A percentile compares a stretch with the other conserved stretches of the same genome.
phyloP scores from a whole-genome alignment of 306 rosid species.

The Quercus gilva region DNA sequence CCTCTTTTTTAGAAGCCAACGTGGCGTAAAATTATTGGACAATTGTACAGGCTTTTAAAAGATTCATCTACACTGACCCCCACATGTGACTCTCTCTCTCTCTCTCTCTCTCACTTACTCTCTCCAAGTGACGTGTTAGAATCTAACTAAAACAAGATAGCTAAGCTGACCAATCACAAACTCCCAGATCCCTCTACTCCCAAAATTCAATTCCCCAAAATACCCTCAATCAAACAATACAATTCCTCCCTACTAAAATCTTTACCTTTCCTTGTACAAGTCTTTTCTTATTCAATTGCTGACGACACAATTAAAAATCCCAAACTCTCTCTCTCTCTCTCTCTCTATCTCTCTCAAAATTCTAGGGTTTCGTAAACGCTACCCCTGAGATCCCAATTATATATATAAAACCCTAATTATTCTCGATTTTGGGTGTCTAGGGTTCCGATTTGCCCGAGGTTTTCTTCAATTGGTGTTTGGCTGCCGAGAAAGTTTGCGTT shows the following conservation, averaged over 20 bases:
- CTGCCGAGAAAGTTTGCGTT: not conserved
- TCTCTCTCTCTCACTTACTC: no score
- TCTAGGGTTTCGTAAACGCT: constrained; percentile 51
- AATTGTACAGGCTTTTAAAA: no score
- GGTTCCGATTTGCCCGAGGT: constrained; percentile 4
- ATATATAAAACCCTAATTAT: not conserved
- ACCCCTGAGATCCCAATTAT: constrained; percentile 25
- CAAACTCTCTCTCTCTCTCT: constrained; percentile 6
- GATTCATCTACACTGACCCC: no score
- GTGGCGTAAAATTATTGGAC: no score
- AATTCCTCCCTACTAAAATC: constrained; percentile 6
- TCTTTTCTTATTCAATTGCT: constrained; percentile 18
- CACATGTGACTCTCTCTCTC: no score
- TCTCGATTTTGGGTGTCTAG: constrained; percentile 21
- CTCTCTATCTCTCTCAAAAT: constrained; percentile 15
- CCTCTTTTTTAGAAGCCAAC: no score
- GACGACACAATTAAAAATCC: constrained; percentile 35
- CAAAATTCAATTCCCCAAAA: constrained; percentile 9
- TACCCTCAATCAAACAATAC: constrained; percentile 26
- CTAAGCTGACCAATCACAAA: not conserved
- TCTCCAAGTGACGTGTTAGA: not conserved
- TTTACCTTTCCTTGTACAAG: constrained; percentile 3
- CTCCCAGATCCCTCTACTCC: not conserved
- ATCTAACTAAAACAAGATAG: not conserved
- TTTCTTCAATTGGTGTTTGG: constrained; percentile 16